Conservation (phyloP, 257 asterid species). For the Forsythia viridissima region DNA sequence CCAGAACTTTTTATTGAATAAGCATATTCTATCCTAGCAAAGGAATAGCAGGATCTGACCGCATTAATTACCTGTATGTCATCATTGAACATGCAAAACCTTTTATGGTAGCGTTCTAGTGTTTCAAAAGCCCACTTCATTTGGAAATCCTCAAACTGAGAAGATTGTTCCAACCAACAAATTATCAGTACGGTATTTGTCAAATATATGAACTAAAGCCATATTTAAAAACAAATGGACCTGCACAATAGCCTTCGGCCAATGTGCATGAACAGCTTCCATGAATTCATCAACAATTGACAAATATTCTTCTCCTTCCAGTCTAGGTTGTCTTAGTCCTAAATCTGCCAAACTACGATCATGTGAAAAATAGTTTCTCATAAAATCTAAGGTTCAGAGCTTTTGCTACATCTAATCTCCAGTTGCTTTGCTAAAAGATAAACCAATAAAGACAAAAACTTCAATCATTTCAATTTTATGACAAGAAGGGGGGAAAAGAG, state of each 20-base stretch:
- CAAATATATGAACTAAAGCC: conserved; percentile 19
- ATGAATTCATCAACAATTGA: conserved; percentile 92
- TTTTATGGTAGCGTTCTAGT: conserved; percentile 84
- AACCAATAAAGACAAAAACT: neutral
- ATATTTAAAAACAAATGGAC: conserved; percentile 39
- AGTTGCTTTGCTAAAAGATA: conserved; percentile 12
- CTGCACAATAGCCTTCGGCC: conserved; percentile 99
- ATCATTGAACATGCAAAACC: conserved; percentile 99
- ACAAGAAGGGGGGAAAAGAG: neutral
- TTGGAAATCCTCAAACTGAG: conserved; percentile 98
- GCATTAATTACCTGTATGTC: conserved; percentile 80
- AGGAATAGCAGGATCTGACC: conserved; percentile 18
- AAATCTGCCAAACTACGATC: conserved; percentile 69
- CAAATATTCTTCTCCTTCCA: conserved; percentile 96
- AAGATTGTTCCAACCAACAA: conserved; percentile 27
- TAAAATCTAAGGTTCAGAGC: conserved; percentile 14
- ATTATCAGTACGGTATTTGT: conserved; percentile 27
- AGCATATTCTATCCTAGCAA: conserved; percentile 10
- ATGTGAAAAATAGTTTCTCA: conserved; percentile 25
- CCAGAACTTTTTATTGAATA: conserved; percentile 12
- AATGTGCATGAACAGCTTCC: conserved; percentile 99
- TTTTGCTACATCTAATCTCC: conserved; percentile 5
- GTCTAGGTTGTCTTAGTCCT: conserved; percentile 89
- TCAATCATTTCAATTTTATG: neutral
- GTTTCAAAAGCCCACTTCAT: conserved; percentile 99